phyloP scores from a whole-genome alignment of 1,284 basidiomycete genomes.

The Inonotus hispidus region DNA sequence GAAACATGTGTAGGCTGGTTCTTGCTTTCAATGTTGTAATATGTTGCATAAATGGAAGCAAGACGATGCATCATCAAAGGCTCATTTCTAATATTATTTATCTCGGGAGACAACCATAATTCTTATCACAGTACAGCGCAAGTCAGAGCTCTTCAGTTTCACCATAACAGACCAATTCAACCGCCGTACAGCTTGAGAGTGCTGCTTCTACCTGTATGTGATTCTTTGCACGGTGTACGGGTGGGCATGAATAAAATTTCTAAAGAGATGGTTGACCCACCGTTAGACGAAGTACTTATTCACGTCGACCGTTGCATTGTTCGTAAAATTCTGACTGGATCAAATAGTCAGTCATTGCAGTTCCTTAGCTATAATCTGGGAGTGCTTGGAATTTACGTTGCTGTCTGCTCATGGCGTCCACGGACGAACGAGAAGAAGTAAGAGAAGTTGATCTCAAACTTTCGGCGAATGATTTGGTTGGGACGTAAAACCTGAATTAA shows the following conservation, averaged over 20 bases:
- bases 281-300: conserved; percentile 11
- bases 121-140: too few relatives aligned
- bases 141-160: too few relatives aligned
- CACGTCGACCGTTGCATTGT: conserved; percentile 5
- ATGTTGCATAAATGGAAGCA: too few relatives aligned
- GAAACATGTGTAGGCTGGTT: too few relatives aligned
- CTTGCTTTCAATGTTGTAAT: too few relatives aligned
- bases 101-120: too few relatives aligned
- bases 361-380: neutral
- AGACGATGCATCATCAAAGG: too few relatives aligned
- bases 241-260: neutral
- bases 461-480: conserved; percentile 5
- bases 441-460: conserved; percentile 4
- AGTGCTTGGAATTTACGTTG: neutral
- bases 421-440: conserved; percentile 3
- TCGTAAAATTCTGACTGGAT: conserved; percentile 5
- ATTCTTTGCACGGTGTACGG: too few relatives aligned
- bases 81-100: too few relatives aligned
- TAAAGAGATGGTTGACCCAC: neutral
- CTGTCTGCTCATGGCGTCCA: neutral
- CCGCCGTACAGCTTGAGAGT: too few relatives aligned
- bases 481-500: neutral
- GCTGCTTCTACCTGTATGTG: too few relatives aligned
- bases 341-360: neutral
- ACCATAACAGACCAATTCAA: too few relatives aligned